These are phyloP conservation scores for Camellia lanceoleosa DNA, from an alignment of 148 eudicot genomes.

Conservation along the genomic window DNA sequence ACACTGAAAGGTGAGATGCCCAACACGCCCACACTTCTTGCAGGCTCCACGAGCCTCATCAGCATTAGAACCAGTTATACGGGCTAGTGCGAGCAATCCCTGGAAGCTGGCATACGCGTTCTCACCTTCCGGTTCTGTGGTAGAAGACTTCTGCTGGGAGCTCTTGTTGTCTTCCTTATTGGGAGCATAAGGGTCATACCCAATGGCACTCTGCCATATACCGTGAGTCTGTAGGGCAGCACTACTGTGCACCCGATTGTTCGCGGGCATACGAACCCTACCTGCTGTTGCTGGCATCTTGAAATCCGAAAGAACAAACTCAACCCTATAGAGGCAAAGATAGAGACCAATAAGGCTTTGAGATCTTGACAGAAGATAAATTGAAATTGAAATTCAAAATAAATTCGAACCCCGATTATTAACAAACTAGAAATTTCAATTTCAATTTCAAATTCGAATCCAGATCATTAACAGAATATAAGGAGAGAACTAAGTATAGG, in stretches of 20 bases:
- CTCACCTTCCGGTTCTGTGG: conserved; percentile 53
- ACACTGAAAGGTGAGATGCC: conserved; percentile 89
- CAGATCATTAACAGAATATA: not conserved
- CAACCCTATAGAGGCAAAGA: not conserved
- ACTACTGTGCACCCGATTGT: conserved; percentile 95
- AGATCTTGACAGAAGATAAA: not conserved
- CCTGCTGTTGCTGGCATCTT: conserved; percentile 99
- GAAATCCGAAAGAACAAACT: conserved; percentile 24
- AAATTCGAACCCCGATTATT: not conserved
- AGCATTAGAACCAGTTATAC: conserved; percentile 57
- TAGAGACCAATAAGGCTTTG: not conserved
- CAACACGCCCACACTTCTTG: conserved; percentile 96
- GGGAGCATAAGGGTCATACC: conserved; percentile 97
- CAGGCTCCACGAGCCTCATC: conserved; percentile 95
- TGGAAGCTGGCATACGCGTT: conserved; percentile 86
- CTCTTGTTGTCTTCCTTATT: conserved; percentile 64
- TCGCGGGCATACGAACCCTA: conserved; percentile 99
- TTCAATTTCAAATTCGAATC: not conserved
- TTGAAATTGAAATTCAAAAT: not conserved
- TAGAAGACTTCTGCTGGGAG: conserved; percentile 38
- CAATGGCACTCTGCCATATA: conserved; percentile 93
- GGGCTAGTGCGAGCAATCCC: conserved; percentile 81
- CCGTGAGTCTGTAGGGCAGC: conserved; percentile 98
- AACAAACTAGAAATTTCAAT: not conserved
- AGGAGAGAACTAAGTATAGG: not conserved